These are phyloP conservation scores for Brassica carinata DNA, from an alignment of 345 rosid species.

Conservation along the genomic window DNA sequence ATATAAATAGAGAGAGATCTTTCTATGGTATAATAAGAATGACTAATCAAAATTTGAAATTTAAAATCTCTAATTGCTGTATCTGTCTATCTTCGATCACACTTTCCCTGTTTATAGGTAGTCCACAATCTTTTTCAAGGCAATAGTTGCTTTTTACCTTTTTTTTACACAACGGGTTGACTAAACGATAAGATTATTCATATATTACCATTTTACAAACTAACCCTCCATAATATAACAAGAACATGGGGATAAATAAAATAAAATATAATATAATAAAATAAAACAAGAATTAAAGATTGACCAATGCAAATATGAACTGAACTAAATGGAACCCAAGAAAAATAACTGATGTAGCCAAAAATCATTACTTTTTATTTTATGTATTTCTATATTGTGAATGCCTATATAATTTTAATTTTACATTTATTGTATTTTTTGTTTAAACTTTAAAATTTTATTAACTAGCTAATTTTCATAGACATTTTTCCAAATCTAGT, in stretches of 20 bases:
- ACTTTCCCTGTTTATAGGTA: not conserved
- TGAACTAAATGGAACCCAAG: not conserved
- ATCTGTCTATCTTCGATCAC: not conserved
- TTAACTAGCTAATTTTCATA: not conserved
- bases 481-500: not conserved
- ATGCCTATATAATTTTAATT: not conserved
- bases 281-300: not conserved
- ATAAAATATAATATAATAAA: not conserved
- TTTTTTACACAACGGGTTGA: not conserved
- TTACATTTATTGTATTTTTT: not conserved
- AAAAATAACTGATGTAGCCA: not conserved
- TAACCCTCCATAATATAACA: constrained; percentile 26
- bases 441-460: not conserved
- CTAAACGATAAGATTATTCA: constrained; percentile 3
- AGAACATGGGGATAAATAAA: not conserved
- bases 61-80: not conserved
- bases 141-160: not conserved
- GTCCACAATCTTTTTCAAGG: not conserved
- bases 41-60: not conserved
- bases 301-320: not conserved
- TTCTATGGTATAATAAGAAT: no score
- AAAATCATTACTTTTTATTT: not conserved
- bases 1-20: no score
- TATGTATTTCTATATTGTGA: not conserved
- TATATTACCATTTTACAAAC: constrained; percentile 13